Evolutionary conservation across 2,329 filamentous ascomycete species (phyloP), one percentile per base, ranked within the genome.

Genomic region (Akanthomyces dipterigenus): DNA sequence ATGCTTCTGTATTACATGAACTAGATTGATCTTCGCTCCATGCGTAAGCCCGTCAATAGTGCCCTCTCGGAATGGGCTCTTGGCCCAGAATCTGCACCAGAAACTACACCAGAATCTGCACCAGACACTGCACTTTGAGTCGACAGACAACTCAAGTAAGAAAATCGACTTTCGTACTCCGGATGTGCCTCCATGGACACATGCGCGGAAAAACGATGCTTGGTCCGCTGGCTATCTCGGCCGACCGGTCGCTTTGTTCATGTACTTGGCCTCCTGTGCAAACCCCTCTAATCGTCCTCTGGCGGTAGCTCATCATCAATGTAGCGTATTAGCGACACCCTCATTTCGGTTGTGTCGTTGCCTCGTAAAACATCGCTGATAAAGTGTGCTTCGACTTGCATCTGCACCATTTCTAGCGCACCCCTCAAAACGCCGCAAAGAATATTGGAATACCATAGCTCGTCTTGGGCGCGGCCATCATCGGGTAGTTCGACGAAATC

Each of bases 381-480:
- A 73, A 98, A 99, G 72, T 96, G 93, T 51, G 91, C 91, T 73
- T 99, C 93, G 4, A 98, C 92, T 75, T 98, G 95, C 91, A 98
- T 96, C 82, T 98, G 93, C 70, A 98, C 93, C 95, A 99, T 99
- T 75, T 99, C 95, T 63, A 99, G 76, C 1, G 93, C 88, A 16
- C 95, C 95, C 67, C 95, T 83, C 64, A 99, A 78, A 48, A 99
- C 90, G 48, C 95, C 95, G 69, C 95, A 97, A 48, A 98, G 83
- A 62, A 99, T 96, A 75, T 98, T 99, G 5, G 92, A 97, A 75
- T 96, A 99, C 95, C 95, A 99, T 43, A 99, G 80, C 77, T 98
- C 93, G 70, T 97, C 93, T 75, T 99, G 95, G 3, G 95, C 91
- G 65, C 92, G 84, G 56, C 93, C 95, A 75, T 99, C 95, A 72